Evolutionary conservation across 1,139 yeast species (phyloP), one percentile per base, ranked within the genome.

Genomic region (Hemisphaericaspora xylanilytica): DNA sequence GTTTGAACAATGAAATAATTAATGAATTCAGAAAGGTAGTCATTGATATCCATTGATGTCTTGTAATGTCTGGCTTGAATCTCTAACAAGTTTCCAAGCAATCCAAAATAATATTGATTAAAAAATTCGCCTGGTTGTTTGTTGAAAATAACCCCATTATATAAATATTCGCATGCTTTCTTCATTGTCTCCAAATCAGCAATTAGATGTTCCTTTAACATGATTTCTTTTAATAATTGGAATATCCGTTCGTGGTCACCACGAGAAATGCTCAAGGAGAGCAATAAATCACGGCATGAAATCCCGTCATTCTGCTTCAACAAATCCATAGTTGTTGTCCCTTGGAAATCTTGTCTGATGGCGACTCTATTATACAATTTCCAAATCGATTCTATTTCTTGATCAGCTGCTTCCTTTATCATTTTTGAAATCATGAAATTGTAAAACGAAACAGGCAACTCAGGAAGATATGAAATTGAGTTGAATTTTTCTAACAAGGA

Each of bases 191-290:
- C 50, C 43, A 61, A 45, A 43, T 68, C 70, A 25, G 52, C 55
- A 27, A 70, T 47, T 33, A 62, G 46, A 41, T 66, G 69, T 32
- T 63, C 55, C 38, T 62, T 66, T 22, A 69, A 39, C 25, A 70
- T 45, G 2, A 70, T 44, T 36, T 69, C 69, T 44, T 70, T 71
- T 16, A 70, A 53, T 14, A 71, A 41, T 43, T 69, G 71, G 40
- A 63, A 69, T 11, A 65, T 55, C 13, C 55, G 55, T 37, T 65
- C 63, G 40, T 61, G 67, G 43, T 71, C 75, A 7, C 67, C 65
- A 29, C 59, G 44, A 37, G 62, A 67, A 20, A 71, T 56, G 30
- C 65, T 52, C 15, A 65, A 48, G 0, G 67, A 52, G 17, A 71
- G 52, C 12, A 70, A 47, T 20, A 49, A 41, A 37, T 67, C 71